Base-by-base conservation (phyloP, 306 rosid species). In the Benincasa hispida region DNA sequence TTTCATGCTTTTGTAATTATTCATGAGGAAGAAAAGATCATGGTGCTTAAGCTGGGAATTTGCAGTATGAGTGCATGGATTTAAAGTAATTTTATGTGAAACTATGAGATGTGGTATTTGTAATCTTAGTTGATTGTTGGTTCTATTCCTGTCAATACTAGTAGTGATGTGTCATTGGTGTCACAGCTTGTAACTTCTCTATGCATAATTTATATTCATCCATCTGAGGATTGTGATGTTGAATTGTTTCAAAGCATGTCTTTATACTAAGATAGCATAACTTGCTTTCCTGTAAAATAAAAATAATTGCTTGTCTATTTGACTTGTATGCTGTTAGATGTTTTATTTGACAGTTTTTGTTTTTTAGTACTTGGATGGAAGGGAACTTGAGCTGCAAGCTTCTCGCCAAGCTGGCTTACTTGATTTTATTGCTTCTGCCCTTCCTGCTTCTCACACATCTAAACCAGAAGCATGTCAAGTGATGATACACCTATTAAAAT, bases 381-480 rank as follows among this genome's bases (percentile, higher is more conserved):
- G 89, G 87, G 98, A 94, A 77, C 91, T 91, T 12, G 98, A 94
- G 86, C 87, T 94, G 27, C 96, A 90, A 57, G 98, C 96, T 75
- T 86, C 98, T 81, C 92, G 98, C 72, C 98, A 91, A 84, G 96
- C 94, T 81, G 98, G 98, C 79, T 85, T 94, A 69, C 85, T 94
- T 81, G 98, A 94, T 84, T 94, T 94, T 86, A 88, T 94, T 83
- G 98, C 98, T 82, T 94, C 97, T 82, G 95, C 98, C 66, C 78
- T 94, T 82, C 97, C 97, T 75, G 98, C 98, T 77, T 94, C 98
- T 82, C 97, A 94, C 79, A 90, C 96, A 18, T 91, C 98, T 70
- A 94, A 89, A 87, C 97, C 97, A 72, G 97, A 94, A 85, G 98
- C 96, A 58, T 90, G 98, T 84, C 96, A 86, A 73, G 97, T 91